These are phyloP conservation scores for Ogataea trehalophila DNA, from an alignment of 805 yeast species.

Conservation along the genomic window DNA sequence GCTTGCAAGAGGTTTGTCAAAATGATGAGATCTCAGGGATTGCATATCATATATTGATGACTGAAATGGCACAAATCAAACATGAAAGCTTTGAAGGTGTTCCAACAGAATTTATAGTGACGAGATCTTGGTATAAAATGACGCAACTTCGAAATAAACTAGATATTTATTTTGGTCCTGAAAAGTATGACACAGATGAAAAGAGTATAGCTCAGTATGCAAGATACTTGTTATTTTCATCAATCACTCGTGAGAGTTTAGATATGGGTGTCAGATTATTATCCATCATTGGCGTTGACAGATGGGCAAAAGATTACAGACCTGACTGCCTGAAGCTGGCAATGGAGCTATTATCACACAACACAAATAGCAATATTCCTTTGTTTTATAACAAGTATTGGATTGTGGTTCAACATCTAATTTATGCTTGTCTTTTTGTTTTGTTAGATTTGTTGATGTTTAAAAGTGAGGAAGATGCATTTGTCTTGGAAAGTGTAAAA, in stretches of 20 bases:
- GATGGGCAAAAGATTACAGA: conserved; percentile 18
- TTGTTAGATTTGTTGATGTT: conserved; percentile 23
- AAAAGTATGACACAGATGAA: not conserved
- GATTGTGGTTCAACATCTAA: conserved; percentile 25
- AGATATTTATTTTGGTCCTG: conserved; percentile 7
- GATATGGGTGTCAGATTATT: conserved; percentile 21
- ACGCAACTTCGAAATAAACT: conserved; percentile 8
- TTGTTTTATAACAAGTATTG: conserved; percentile 21
- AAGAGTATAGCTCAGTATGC: conserved; percentile 16
- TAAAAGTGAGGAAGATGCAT: conserved; percentile 17
- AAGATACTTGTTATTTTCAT: conserved; percentile 18
- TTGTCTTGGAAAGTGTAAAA: conserved; percentile 13
- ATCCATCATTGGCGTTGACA: conserved; percentile 14
- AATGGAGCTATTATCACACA: conserved; percentile 14
- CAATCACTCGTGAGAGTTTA: conserved; percentile 20
- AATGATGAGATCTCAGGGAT: conserved; percentile 20
- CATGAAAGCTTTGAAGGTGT: conserved; percentile 15
- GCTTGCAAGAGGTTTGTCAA: conserved; percentile 4
- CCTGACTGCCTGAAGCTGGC: conserved; percentile 18
- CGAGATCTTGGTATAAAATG: conserved; percentile 13
- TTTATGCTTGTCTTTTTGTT: conserved; percentile 23
- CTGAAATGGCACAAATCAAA: conserved; percentile 17
- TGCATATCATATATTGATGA: conserved; percentile 18
- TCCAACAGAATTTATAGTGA: conserved; percentile 2
- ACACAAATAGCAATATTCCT: conserved; percentile 15